A percentile compares a stretch with the other conserved stretches of the same genome.
Conservation (phyloP, 495 filamentous ascomycete genomes). For the Pyrenopolyporus hunteri region DNA sequence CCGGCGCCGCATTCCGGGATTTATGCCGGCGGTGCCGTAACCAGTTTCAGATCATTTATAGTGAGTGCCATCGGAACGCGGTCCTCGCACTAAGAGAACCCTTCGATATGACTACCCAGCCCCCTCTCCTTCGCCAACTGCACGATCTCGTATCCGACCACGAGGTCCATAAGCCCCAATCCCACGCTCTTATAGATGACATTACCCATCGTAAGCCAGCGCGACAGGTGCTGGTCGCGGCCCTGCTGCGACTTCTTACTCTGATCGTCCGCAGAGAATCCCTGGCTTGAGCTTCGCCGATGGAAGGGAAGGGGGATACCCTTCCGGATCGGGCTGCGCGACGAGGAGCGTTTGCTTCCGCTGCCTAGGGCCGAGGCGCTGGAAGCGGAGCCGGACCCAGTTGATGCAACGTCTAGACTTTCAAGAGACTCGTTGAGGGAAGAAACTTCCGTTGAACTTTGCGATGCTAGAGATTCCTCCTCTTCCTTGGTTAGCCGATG, state of each 20-base stretch:
- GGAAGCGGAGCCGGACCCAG: conserved; percentile 31
- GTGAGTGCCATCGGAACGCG: neutral
- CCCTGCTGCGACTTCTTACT: conserved; percentile 44
- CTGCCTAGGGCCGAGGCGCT: neutral
- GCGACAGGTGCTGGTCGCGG: conserved; percentile 61
- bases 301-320: conserved; percentile 19
- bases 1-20: neutral
- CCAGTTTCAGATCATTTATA: conserved; percentile 9
- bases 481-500: conserved; percentile 40
- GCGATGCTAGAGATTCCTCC: conserved; percentile 31
- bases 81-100: conserved; percentile 58
- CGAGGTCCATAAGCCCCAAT: conserved; percentile 79
- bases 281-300: conserved; percentile 29
- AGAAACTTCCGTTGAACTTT: conserved; percentile 32
- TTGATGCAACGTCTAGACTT: conserved; percentile 36
- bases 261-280: conserved; percentile 19
- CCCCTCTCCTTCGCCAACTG: conserved; percentile 72
- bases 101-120: conserved; percentile 73
- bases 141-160: conserved; percentile 76
- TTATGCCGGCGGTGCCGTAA: neutral
- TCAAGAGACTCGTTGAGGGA: conserved; percentile 36
- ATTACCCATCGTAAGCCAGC: conserved; percentile 81
- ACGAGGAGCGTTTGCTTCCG: conserved; percentile 38
- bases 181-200: conserved; percentile 88
- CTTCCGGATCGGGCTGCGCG: conserved; percentile 32